Percentiles rank a stretch among this genome's conserved stretches.
phyloP scores from a whole-genome alignment of 768 basidiomycete genomes.

The Boletus edulis region DNA sequence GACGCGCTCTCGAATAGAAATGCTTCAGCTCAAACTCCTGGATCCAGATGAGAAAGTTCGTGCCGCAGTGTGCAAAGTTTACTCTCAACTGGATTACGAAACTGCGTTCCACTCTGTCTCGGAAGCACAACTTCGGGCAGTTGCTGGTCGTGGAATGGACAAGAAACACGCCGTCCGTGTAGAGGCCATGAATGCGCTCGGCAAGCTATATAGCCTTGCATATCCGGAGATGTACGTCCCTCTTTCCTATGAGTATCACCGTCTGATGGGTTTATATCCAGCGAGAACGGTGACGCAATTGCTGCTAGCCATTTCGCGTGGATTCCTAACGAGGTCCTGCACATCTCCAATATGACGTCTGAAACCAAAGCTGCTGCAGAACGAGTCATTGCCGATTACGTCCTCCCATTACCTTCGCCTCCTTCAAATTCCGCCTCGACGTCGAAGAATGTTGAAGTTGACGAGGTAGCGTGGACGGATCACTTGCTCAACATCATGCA shows the following conservation, averaged over 20 bases:
- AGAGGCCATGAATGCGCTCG: constrained; percentile 77
- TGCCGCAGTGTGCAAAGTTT: constrained; percentile 77
- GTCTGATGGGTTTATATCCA: constrained; percentile 29
- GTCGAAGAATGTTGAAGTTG: constrained; percentile 52
- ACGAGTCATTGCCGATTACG: constrained; percentile 63
- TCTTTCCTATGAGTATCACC: neutral
- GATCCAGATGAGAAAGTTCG: constrained; percentile 95
- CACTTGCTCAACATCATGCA: constrained; percentile 71
- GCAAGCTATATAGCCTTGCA: constrained; percentile 75
- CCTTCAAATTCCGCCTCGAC: constrained; percentile 38
- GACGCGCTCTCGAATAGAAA: constrained; percentile 38
- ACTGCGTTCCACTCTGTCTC: constrained; percentile 81
- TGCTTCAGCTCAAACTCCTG: constrained; percentile 59
- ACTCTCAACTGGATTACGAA: constrained; percentile 87
- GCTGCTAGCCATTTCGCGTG: constrained; percentile 84
- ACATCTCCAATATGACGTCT: constrained; percentile 44
- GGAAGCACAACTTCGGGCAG: constrained; percentile 51
- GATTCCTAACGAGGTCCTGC: constrained; percentile 81
- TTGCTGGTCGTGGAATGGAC: constrained; percentile 77
- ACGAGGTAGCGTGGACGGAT: constrained; percentile 87
- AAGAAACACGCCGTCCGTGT: constrained; percentile 73
- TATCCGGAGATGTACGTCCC: constrained; percentile 82
- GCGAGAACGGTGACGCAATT: constrained; percentile 73
- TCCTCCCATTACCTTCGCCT: constrained; percentile 73
- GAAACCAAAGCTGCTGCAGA: constrained; percentile 71